Evolutionary conservation across 1,284 basidiomycete genomes (phyloP), one percentile per base, ranked within the genome.

Genomic region (Marasmius tenuissimus): DNA sequence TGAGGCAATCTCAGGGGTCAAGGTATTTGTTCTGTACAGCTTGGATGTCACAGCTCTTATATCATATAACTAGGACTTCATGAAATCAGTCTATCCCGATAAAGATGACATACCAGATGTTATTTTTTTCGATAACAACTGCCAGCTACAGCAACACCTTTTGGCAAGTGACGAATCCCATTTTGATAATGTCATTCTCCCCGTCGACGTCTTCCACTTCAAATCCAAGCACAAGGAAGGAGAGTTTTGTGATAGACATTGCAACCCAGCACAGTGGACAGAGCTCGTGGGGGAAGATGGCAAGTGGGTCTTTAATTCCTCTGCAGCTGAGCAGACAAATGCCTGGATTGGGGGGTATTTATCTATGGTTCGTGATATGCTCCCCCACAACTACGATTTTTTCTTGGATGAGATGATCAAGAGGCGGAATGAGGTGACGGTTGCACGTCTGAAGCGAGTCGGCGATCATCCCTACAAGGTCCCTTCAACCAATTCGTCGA

Each of bases 151-250:
- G 1, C 66, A 69, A 27, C 66, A 68, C 18, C 59, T 42, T 8
- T 10, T 40, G 5, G 66, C 73, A 4, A 60, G 69, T 12, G 11
- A 56, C 3, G 67, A 74, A 33, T 61, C 62, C 0, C 70, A 62
- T 53, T 79, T 77, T 37, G 0, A 61, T 0, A 18, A 65, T 22
- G 66, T 73, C 34, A 47, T 47, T 71, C 69, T 78, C 0, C 63
- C 67, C 0, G 78, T 81, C 0, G 75, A 81, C 57, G 74, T 80
- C 0, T 82, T 78, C 27, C 79, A 81, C 54, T 77, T 78, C 66
- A 72, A 75, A 7, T 67, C 61, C 54, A 82, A 81, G 62, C 78
- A 81, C 65, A 69, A 66, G 11, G 61, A 61, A 3, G 73, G 81
- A 52, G 33, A 6, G 0, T 75, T 68, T 39, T 82, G 77, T 53